A percentile compares a stretch with the other conserved stretches of the same genome.
Conservation (phyloP, 164 flowering plant species). For the Stephania japonica region DNA sequence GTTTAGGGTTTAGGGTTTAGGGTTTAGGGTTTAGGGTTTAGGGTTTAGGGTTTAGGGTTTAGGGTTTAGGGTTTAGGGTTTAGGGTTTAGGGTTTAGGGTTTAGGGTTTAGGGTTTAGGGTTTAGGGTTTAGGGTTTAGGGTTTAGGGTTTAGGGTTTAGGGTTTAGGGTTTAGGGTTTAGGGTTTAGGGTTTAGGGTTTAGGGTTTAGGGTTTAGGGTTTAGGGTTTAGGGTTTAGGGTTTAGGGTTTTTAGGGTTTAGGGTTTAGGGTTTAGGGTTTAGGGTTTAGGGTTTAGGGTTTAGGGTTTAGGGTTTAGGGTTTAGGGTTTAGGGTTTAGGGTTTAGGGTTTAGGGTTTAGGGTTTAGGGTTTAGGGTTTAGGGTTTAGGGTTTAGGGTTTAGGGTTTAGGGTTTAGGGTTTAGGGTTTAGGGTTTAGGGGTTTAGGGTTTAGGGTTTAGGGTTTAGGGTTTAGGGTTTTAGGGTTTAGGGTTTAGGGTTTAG, state of each 20-base stretch:
- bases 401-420: no score
- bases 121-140: conserved; percentile 14
- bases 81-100: conserved; percentile 17
- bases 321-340: conserved; percentile 12
- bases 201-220: conserved; percentile 5
- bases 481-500: conserved; percentile 8
- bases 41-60: conserved; percentile 16
- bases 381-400: no score
- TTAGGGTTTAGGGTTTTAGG: conserved; percentile 11
- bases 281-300: conserved; percentile 11
- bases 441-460: no score
- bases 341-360: conserved; percentile 13
- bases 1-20: conserved; percentile 18
- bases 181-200: conserved; percentile 6
- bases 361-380: conserved; percentile 10
- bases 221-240: conserved; percentile 3
- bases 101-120: conserved; percentile 17
- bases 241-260: conserved; percentile 7
- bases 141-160: conserved; percentile 10
- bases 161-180: conserved; percentile 10
- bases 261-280: conserved; percentile 9
- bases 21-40: conserved; percentile 20
- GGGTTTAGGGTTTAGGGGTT: conserved; percentile 16
- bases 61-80: conserved; percentile 15
- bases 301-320: conserved; percentile 11